phyloP scores from a whole-genome alignment of 1,139 yeast species.

The Blastobotrys illinoisensis region DNA sequence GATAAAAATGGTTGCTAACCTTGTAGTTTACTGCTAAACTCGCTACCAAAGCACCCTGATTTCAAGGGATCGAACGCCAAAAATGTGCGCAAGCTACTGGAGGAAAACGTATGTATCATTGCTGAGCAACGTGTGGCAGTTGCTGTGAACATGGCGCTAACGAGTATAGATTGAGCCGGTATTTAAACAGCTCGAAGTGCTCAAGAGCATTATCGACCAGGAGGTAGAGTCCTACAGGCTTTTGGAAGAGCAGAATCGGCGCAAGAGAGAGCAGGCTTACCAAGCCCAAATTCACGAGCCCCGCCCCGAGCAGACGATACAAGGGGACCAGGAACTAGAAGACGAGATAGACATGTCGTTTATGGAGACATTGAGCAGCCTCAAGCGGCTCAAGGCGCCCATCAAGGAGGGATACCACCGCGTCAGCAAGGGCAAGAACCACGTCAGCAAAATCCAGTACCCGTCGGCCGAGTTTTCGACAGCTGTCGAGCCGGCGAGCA shows the following conservation, averaged over 20 bases:
- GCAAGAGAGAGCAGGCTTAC: slow-evolving; percentile 9
- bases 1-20: slow-evolving; percentile 12
- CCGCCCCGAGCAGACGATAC: not conserved
- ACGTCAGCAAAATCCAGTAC: not conserved
- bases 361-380: slow-evolving; percentile 18
- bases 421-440: not conserved
- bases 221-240: slow-evolving; percentile 28
- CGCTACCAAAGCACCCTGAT: slow-evolving; percentile 42
- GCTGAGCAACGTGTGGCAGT: slow-evolving; percentile 7
- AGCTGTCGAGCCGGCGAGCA: not conserved
- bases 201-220: slow-evolving; percentile 33
- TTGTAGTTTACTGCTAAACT: slow-evolving; percentile 38
- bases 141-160: not conserved
- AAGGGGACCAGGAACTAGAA: slow-evolving; percentile 6
- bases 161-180: slow-evolving; percentile 19
- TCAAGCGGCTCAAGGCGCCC: slow-evolving; percentile 15
- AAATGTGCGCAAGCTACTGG: not conserved
- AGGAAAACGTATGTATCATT: not conserved
- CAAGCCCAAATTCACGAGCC: not conserved
- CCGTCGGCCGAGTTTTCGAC: not conserved
- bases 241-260: slow-evolving; percentile 9
- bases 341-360: slow-evolving; percentile 13
- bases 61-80: slow-evolving; percentile 14
- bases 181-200: slow-evolving; percentile 37
- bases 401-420: not conserved